phyloP scores from a whole-genome alignment of 371 early-diverging fungal genomes.

The Apophysomyces sp. region DNA sequence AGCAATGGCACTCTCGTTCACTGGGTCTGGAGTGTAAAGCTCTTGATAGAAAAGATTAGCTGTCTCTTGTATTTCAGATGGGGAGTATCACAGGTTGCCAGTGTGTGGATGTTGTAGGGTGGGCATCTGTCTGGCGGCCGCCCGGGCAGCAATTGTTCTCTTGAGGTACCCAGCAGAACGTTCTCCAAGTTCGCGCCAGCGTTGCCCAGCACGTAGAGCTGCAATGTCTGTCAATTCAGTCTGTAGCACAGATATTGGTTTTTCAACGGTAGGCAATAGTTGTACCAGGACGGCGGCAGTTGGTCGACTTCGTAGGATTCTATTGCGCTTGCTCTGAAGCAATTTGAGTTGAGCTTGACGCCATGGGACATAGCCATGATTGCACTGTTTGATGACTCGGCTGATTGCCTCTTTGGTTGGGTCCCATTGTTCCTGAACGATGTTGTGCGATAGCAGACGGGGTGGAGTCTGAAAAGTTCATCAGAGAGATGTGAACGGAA shows the following conservation, averaged over 20 bases:
- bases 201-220: background rate
- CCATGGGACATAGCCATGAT: too few species aligned
- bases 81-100: background rate
- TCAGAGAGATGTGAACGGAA: background rate
- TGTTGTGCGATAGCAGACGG: background rate
- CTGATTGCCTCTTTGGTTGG: too few species aligned
- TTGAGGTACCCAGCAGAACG: too few species aligned
- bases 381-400: too few species aligned
- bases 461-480: background rate
- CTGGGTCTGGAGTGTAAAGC: background rate
- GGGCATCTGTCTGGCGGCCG: background rate
- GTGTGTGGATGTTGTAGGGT: background rate
- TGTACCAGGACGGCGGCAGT: background rate
- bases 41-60: background rate
- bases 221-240: background rate
- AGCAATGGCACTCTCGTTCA: background rate
- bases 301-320: background rate
- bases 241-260: background rate
- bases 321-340: background rate
- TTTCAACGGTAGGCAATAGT: background rate
- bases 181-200: conserved; percentile 9
- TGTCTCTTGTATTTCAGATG: background rate
- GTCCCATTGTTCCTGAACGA: conserved; percentile 7
- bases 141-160: background rate
- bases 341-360: background rate